These are phyloP conservation scores for Argentina anserina DNA, from an alignment of 306 rosid species.

Conservation along the genomic window DNA sequence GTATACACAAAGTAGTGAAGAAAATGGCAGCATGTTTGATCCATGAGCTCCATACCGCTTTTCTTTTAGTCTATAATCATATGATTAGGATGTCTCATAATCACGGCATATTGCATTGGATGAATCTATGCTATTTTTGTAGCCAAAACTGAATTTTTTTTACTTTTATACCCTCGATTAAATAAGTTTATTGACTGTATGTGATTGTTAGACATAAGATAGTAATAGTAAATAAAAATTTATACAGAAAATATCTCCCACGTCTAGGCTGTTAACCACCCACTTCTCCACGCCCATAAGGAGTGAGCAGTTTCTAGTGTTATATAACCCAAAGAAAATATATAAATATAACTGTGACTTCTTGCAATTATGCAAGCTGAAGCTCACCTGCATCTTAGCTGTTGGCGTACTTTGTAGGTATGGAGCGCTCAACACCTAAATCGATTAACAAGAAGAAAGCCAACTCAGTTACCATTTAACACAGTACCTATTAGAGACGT, in stretches of 20 bases:
- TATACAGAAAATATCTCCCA: too few relatives aligned
- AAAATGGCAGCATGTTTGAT: neutral
- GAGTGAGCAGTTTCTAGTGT: too few relatives aligned
- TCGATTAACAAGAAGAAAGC: conserved; percentile 12
- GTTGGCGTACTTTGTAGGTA: conserved; percentile 62
- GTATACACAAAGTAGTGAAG: neutral
- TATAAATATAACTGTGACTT: neutral
- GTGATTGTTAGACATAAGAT: too few relatives aligned
- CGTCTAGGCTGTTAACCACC: too few relatives aligned
- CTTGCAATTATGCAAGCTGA: neutral
- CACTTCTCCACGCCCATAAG: too few relatives aligned
- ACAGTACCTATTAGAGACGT: neutral
- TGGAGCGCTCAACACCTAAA: conserved; percentile 93
- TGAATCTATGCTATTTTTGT: too few relatives aligned
- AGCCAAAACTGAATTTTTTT: too few relatives aligned
- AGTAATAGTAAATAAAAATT: too few relatives aligned
- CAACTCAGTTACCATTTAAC: conserved; percentile 1
- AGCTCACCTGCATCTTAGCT: conserved; percentile 62
- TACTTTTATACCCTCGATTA: too few relatives aligned
- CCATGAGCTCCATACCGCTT: conserved; percentile 6
- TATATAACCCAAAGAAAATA: neutral
- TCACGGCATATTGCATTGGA: neutral
- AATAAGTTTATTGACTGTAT: too few relatives aligned
- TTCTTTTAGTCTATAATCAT: neutral
- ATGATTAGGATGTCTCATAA: conserved; percentile 1